These are phyloP conservation scores for Camellia oleifera DNA, from an alignment of 179 eudicot genomes.

Conservation along the genomic window DNA sequence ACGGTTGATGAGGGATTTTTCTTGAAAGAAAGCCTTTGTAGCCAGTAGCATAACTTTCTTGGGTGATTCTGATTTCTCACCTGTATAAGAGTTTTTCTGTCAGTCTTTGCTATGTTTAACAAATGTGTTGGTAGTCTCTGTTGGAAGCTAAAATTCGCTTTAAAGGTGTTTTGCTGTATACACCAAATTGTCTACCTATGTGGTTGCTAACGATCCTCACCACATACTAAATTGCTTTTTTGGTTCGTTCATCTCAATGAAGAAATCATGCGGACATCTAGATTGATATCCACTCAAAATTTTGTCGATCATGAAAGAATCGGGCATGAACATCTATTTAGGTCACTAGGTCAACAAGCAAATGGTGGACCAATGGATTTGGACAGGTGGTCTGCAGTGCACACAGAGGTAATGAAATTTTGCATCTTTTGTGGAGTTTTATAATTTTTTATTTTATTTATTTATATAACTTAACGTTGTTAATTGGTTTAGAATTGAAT, in stretches of 20 bases:
- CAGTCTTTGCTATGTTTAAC: not conserved
- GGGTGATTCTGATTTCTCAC: not conserved
- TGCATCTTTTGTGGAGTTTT: not conserved
- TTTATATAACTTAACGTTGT: not conserved
- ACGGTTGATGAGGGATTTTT: too few species aligned
- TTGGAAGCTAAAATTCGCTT: not conserved
- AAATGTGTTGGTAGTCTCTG: not conserved
- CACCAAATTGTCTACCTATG: not conserved
- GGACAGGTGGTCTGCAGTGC: slow-evolving; percentile 32
- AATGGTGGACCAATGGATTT: slow-evolving; percentile 41
- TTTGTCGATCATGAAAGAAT: slow-evolving; percentile 34
- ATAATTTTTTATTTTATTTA: not conserved
- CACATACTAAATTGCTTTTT: not conserved
- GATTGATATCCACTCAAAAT: slow-evolving; percentile 25
- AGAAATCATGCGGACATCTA: slow-evolving; percentile 41
- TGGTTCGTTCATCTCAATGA: slow-evolving; percentile 20
- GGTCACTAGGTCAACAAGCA: slow-evolving; percentile 29
- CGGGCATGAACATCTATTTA: slow-evolving; percentile 32
- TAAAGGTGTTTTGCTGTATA: not conserved
- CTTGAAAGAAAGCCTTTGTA: too few species aligned
- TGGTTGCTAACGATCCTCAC: not conserved
- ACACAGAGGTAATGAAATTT: slow-evolving; percentile 31
- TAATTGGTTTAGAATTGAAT: not conserved
- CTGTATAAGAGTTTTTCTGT: not conserved
- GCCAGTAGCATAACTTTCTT: too few species aligned